Percentiles rank a stretch among this genome's conserved stretches.
Conservation (phyloP, 2,329 filamentous ascomycete species). For the Fusarium miscanthi region DNA sequence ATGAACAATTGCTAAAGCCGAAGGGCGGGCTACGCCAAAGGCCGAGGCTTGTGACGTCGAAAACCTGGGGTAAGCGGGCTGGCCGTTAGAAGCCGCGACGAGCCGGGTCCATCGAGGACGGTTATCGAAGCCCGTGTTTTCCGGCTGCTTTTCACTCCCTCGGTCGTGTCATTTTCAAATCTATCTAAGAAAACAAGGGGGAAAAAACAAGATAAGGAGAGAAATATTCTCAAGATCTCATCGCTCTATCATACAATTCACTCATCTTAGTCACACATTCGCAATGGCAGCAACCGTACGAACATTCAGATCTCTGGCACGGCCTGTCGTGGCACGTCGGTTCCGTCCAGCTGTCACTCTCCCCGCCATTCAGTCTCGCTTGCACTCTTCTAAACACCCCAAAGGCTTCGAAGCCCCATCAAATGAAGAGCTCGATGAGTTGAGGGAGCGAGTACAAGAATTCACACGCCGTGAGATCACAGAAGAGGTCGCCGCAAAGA, state of each 20-base stretch:
- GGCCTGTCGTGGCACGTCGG: conserved; percentile 45
- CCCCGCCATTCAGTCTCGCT: conserved; percentile 53
- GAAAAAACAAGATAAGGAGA: conserved; percentile 6
- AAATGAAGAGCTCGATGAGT: conserved; percentile 78
- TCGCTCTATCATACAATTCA: not conserved
- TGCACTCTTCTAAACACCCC: conserved; percentile 69
- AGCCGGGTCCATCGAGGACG: conserved; percentile 29
- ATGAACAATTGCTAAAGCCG: conserved; percentile 14
- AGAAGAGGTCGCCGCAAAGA: conserved; percentile 81
- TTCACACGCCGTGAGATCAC: conserved; percentile 90
- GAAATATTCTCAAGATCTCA: conserved; percentile 3
- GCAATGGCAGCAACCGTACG: conserved; percentile 58
- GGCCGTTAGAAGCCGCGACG: conserved; percentile 40
- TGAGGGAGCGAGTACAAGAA: conserved; percentile 86
- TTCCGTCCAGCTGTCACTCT: conserved; percentile 47
- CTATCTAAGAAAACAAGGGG: not conserved
- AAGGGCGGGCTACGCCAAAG: conserved; percentile 28
- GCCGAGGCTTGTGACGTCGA: conserved; percentile 46
- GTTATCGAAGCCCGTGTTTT: conserved; percentile 35
- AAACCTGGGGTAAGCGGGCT: conserved; percentile 45
- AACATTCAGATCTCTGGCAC: conserved; percentile 51
- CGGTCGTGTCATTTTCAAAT: conserved; percentile 19
- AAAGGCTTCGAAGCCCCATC: conserved; percentile 75
- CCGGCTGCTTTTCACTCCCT: conserved; percentile 34
- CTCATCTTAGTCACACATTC: conserved; percentile 2